These are phyloP conservation scores for Gossypium ekmanianum DNA, from an alignment of 345 rosid species.

Conservation along the genomic window DNA sequence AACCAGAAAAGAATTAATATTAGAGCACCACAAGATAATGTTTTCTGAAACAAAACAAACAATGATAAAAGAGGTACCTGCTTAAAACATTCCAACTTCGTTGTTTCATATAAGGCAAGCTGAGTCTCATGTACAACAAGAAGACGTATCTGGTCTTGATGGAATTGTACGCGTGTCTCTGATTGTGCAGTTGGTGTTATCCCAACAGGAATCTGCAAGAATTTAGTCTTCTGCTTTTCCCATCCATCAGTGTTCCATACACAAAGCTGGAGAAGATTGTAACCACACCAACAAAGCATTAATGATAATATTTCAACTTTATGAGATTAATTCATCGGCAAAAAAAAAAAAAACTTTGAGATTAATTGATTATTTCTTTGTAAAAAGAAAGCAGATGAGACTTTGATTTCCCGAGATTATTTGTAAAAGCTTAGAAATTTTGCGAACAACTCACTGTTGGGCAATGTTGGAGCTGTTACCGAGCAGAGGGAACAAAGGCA, in stretches of 20 bases:
- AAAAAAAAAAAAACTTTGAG: too few relatives aligned
- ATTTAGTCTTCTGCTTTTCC: conserved; percentile 77
- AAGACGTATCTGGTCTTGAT: conserved; percentile 87
- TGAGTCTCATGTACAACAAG: conserved; percentile 91
- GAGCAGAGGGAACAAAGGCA: neutral
- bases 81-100: conserved; percentile 77
- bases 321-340: too few relatives aligned
- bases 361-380: too few relatives aligned
- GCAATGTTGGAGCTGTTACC: neutral
- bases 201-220: conserved; percentile 69
- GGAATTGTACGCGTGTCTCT: conserved; percentile 94
- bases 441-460: neutral
- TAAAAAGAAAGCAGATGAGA: neutral
- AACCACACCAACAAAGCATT: neutral
- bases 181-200: conserved; percentile 52
- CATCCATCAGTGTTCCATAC: conserved; percentile 89
- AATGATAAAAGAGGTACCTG: conserved; percentile 44
- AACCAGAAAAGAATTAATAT: neutral
- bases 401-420: neutral
- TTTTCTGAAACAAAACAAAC: neutral
- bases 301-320: neutral
- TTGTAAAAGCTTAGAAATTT: neutral
- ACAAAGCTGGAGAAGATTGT: conserved; percentile 48
- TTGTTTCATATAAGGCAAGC: conserved; percentile 83
- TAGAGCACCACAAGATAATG: neutral